Conservation (phyloP, 2,329 filamentous ascomycete genomes). For the Colletotrichum cuscutae region DNA sequence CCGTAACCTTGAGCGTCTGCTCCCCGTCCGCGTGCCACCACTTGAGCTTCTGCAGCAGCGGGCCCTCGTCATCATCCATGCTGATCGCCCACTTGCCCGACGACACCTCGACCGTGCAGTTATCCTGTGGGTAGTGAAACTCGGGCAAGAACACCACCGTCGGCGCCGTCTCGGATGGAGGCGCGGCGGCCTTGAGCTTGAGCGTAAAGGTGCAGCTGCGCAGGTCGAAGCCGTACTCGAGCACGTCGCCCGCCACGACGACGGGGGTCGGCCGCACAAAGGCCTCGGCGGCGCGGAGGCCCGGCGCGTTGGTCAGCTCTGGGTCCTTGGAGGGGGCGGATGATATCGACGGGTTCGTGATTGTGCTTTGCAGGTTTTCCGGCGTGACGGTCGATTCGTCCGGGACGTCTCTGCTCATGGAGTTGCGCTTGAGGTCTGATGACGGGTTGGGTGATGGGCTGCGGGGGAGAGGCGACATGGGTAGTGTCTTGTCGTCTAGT, state of each 20-base stretch:
- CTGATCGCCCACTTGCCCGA: slow-evolving; percentile 92
- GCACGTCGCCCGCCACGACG: slow-evolving; percentile 76
- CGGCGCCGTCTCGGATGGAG: slow-evolving; percentile 70
- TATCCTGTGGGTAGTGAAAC: slow-evolving; percentile 87
- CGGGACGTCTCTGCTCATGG: slow-evolving; percentile 50
- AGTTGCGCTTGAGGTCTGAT: slow-evolving; percentile 14
- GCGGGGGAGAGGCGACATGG: slow-evolving; percentile 61
- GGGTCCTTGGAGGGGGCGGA: slow-evolving; percentile 64
- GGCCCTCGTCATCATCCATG: slow-evolving; percentile 75
- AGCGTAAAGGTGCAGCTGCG: slow-evolving; percentile 81
- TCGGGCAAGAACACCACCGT: slow-evolving; percentile 90
- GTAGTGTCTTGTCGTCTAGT: slow-evolving; percentile 77
- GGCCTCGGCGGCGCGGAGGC: slow-evolving; percentile 91
- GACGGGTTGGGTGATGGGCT: slow-evolving; percentile 46
- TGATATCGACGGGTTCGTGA: slow-evolving; percentile 75
- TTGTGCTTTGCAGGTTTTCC: slow-evolving; percentile 77
- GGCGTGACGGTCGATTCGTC: slow-evolving; percentile 74
- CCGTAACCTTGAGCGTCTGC: slow-evolving; percentile 81
- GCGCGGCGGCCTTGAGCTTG: slow-evolving; percentile 66
- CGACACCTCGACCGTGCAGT: slow-evolving; percentile 78
- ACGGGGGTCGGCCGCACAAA: slow-evolving; percentile 89
- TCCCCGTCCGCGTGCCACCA: slow-evolving; percentile 96
- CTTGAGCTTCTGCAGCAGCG: slow-evolving; percentile 77
- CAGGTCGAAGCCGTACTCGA: slow-evolving; percentile 84
- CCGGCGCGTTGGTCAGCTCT: slow-evolving; percentile 71